A percentile compares a stretch with the other conserved stretches of the same genome.
Evolutionary conservation across 1,284 basidiomycete species (phyloP).

Genomic region (Psilocybe mexicana): DNA sequence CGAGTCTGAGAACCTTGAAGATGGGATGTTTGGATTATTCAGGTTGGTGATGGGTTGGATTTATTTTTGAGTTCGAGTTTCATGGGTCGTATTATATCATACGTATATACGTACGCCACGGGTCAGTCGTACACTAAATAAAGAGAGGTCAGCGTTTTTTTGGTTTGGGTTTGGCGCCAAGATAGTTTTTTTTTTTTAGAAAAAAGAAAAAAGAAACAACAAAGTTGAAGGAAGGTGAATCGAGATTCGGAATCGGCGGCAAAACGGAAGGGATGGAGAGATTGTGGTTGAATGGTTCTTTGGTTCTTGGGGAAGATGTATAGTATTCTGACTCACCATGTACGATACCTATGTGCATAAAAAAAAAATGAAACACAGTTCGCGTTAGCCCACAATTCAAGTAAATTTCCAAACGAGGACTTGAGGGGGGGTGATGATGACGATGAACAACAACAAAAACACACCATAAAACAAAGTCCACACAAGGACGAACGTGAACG

Average conservation of each 20-base stretch:
- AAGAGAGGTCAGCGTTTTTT: not conserved
- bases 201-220: not conserved
- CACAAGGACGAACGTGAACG: slow-evolving; percentile 82
- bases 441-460: slow-evolving; percentile 24
- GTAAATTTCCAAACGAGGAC: no score
- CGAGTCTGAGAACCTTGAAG: not conserved
- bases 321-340: slow-evolving; percentile 33
- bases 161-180: slow-evolving; percentile 2
- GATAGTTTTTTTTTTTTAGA: not conserved
- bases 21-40: slow-evolving; percentile 1
- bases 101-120: not conserved
- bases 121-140: slow-evolving; percentile 20
- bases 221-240: not conserved
- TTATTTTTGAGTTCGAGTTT: not conserved
- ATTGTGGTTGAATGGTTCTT: not conserved
- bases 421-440: not conserved
- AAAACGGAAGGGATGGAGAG: no score
- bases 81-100: not conserved
- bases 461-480: slow-evolving; percentile 89
- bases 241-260: no score
- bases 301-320: not conserved
- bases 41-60: not conserved
- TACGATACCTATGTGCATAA: slow-evolving; percentile 32
- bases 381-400: not conserved
- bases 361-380: not conserved